Conservation (phyloP, 2,329 filamentous ascomycete species). For the Penicillium hordei region DNA sequence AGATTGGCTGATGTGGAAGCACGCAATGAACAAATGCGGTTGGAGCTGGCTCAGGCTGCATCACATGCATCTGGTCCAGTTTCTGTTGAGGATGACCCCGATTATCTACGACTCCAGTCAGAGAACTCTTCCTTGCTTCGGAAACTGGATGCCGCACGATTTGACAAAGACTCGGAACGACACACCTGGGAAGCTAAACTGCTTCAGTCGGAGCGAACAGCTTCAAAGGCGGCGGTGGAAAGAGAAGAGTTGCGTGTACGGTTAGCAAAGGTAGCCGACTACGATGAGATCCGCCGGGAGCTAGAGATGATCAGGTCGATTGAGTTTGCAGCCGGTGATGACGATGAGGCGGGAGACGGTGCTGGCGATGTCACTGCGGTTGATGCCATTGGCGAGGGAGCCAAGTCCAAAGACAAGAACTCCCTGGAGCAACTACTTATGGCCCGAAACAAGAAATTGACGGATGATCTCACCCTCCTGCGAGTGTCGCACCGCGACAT, state of each 20-base stretch:
- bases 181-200: constrained; percentile 73
- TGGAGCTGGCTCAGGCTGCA: constrained; percentile 87
- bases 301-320: constrained; percentile 96
- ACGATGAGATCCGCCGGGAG: constrained; percentile 94
- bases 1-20: constrained; percentile 88
- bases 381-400: constrained; percentile 49
- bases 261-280: constrained; percentile 86
- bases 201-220: constrained; percentile 76
- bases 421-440: constrained; percentile 88
- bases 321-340: constrained; percentile 82
- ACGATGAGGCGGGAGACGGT: constrained; percentile 56
- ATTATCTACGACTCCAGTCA: constrained; percentile 81
- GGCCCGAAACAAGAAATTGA: constrained; percentile 92
- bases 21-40: constrained; percentile 85
- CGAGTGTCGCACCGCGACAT: constrained; percentile 93
- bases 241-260: constrained; percentile 76
- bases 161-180: constrained; percentile 80
- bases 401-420: constrained; percentile 65
- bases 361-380: constrained; percentile 35
- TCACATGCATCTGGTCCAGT: constrained; percentile 62
- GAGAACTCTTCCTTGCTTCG: constrained; percentile 91
- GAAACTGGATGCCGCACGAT: constrained; percentile 77
- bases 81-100: constrained; percentile 82
- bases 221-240: constrained; percentile 72
- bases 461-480: constrained; percentile 87